phyloP scores from a whole-genome alignment of 768 basidiomycete species.

The Russula emetica region DNA sequence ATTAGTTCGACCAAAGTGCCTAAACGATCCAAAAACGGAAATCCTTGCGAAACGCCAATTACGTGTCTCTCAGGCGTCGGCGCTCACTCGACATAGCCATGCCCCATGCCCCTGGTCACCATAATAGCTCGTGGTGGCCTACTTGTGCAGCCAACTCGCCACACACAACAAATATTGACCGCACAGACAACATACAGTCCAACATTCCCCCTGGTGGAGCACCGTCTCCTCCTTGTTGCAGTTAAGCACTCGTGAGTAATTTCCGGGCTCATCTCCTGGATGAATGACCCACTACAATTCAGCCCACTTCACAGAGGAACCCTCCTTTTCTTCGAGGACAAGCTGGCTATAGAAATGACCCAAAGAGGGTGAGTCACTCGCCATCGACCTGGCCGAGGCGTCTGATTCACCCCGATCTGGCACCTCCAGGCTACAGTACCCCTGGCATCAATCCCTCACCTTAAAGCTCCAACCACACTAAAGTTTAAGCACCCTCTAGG shows the following conservation, averaged over 20 bases:
- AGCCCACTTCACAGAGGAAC: neutral
- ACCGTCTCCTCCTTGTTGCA: too few relatives aligned
- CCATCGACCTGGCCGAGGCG: conserved; percentile 14
- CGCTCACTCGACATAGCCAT: neutral
- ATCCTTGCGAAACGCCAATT: neutral
- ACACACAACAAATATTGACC: neutral
- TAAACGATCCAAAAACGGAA: neutral
- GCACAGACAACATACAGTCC: neutral
- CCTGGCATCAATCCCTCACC: conserved; percentile 11
- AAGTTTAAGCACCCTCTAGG: conserved; percentile 1
- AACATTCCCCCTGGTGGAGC: neutral
- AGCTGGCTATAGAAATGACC: neutral
- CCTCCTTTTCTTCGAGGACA: neutral
- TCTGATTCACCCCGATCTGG: conserved; percentile 19
- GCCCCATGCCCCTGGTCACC: neutral
- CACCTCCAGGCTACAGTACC: conserved; percentile 13
- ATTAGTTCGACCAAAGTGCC: neutral
- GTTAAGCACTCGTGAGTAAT: neutral
- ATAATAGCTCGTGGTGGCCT: neutral
- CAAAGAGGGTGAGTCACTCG: neutral
- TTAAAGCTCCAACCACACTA: conserved; percentile 5
- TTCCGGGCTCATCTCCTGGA: conserved; percentile 15
- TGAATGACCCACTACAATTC: neutral
- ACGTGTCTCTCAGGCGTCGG: neutral
- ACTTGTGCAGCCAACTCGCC: neutral